Evolutionary conservation across 2,329 filamentous ascomycete species (phyloP).

Genomic region (Hypoxylon sp.): DNA sequence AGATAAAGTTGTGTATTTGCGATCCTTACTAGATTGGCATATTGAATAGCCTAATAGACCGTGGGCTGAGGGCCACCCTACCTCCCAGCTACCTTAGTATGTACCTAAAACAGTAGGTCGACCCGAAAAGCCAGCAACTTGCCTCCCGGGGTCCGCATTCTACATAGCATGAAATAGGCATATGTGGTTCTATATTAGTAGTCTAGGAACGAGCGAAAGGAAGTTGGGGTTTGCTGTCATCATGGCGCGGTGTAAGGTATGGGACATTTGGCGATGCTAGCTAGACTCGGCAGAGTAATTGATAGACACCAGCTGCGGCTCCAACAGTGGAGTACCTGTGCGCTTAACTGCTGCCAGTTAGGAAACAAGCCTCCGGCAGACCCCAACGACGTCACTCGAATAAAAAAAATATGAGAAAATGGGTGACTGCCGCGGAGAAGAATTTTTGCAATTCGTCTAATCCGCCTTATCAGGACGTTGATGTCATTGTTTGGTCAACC

Average conservation of each 20-base stretch:
- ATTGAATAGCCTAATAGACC: conserved; percentile 6
- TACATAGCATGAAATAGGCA: not conserved
- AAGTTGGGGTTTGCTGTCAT: conserved; percentile 8
- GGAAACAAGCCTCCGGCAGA: conserved; percentile 13
- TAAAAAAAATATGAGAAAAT: not conserved
- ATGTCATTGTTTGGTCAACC: conserved; percentile 18
- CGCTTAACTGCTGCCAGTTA: conserved; percentile 30
- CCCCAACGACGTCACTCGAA: conserved; percentile 28
- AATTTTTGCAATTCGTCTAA: conserved; percentile 5
- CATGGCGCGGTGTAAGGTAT: conserved; percentile 15
- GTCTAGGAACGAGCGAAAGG: conserved; percentile 13
- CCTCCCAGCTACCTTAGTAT: no score
- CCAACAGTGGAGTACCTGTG: conserved; percentile 19
- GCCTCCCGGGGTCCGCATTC: not conserved
- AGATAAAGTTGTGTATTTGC: not conserved
- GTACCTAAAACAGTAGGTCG: not conserved
- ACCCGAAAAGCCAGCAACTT: not conserved
- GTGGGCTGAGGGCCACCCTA: not conserved
- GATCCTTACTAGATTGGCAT: not conserved
- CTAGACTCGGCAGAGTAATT: conserved; percentile 19
- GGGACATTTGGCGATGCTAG: conserved; percentile 9
- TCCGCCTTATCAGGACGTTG: conserved; percentile 1
- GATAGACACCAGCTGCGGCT: conserved; percentile 29
- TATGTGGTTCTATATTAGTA: not conserved
- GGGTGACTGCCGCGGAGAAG: conserved; percentile 2